Percentiles rank a stretch among this genome's conserved stretches.
Evolutionary conservation across 495 filamentous ascomycete genomes (phyloP).

Genomic region (Aeminium ludgeri): DNA sequence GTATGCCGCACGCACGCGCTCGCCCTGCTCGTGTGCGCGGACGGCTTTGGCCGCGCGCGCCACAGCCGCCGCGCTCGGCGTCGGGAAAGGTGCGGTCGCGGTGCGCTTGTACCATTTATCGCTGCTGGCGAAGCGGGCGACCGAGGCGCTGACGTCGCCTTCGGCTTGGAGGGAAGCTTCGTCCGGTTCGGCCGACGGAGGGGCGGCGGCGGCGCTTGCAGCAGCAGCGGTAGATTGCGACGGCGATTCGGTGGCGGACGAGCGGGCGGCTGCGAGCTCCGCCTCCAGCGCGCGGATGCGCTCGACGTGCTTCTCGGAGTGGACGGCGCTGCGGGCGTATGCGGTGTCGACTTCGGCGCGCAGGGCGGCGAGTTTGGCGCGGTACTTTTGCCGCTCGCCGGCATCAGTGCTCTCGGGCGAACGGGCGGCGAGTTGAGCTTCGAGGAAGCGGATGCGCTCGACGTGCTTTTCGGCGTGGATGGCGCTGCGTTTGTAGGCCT

Average conservation of each 20-base stretch:
- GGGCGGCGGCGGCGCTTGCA: background rate
- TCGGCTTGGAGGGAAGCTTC: conserved; percentile 32
- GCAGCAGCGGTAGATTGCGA: too few relatives aligned
- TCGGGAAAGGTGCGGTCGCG: too few relatives aligned
- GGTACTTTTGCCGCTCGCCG: too few relatives aligned
- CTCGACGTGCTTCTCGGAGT: conserved; percentile 13
- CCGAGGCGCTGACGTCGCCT: conserved; percentile 23
- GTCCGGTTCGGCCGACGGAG: background rate
- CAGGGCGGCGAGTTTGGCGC: conserved; percentile 6
- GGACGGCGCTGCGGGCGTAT: conserved; percentile 13
- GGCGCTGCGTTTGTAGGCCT: background rate
- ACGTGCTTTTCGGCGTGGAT: background rate
- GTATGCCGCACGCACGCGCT: too few relatives aligned
- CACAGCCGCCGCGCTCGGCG: too few relatives aligned
- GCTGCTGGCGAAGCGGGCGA: conserved; percentile 19
- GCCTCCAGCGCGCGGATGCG: conserved; percentile 5
- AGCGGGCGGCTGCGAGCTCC: too few relatives aligned
- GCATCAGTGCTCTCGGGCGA: too few relatives aligned
- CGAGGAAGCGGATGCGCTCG: background rate
- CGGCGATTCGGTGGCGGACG: too few relatives aligned
- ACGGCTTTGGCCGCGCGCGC: too few relatives aligned
- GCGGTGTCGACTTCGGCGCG: conserved; percentile 8
- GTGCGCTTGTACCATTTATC: conserved; percentile 24
- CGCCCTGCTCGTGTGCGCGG: too few relatives aligned
- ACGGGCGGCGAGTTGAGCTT: background rate